Evolutionary conservation across 805 yeast species (phyloP).

Genomic region (Candida namnaoensis): DNA sequence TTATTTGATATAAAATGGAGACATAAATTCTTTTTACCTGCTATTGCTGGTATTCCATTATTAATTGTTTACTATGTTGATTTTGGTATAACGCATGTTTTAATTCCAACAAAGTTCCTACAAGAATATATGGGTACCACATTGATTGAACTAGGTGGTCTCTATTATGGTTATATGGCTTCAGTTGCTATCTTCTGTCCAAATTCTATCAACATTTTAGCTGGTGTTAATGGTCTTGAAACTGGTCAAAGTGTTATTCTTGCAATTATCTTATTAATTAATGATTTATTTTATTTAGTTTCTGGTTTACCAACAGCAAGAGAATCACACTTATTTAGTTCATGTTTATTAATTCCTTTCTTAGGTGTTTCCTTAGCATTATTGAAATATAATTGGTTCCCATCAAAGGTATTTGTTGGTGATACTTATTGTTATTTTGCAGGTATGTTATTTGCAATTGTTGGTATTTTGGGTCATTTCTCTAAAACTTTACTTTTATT

Average conservation of each 20-base stretch:
- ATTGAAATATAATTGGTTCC: slow-evolving; percentile 78
- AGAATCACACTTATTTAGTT: slow-evolving; percentile 77
- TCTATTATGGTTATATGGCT: slow-evolving; percentile 87
- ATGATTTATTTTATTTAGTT: slow-evolving; percentile 66
- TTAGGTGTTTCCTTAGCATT: slow-evolving; percentile 77
- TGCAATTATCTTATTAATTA: slow-evolving; percentile 59
- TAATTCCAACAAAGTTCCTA: slow-evolving; percentile 63
- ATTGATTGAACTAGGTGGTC: slow-evolving; percentile 60
- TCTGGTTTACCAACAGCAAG: slow-evolving; percentile 46
- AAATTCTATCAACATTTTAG: slow-evolving; percentile 89
- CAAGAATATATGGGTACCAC: slow-evolving; percentile 29
- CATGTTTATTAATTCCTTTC: slow-evolving; percentile 76
- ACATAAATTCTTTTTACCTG: slow-evolving; percentile 93
- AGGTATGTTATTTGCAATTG: slow-evolving; percentile 98
- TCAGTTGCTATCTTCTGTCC: slow-evolving; percentile 91
- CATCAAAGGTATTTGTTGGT: slow-evolving; percentile 92
- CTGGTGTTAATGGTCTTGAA: slow-evolving; percentile 95
- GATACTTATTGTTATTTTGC: slow-evolving; percentile 97
- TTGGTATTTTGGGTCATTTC: slow-evolving; percentile 92
- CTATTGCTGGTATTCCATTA: slow-evolving; percentile 87
- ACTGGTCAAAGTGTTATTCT: slow-evolving; percentile 89
- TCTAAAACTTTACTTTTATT: slow-evolving; percentile 84
- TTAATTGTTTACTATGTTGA: slow-evolving; percentile 88
- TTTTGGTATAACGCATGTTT: slow-evolving; percentile 83
- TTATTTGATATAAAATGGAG: slow-evolving; percentile 96